Conservation (phyloP, 805 yeast genomes). For the Spathaspora passalidarum region DNA sequence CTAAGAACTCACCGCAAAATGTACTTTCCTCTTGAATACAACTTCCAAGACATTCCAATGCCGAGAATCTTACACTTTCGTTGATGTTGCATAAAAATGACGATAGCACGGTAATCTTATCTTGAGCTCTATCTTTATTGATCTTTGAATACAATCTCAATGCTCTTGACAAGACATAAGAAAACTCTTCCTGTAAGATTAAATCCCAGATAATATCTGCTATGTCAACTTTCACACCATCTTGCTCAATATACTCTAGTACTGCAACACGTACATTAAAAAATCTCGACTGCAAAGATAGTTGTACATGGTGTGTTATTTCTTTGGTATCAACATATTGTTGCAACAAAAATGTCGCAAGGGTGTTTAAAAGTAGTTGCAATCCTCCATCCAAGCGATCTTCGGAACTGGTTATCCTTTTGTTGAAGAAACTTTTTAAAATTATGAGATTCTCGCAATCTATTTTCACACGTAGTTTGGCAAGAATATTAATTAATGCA, state of each 20-base stretch:
- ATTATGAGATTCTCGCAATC: neutral
- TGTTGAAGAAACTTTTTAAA: neutral
- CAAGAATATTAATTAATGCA: slow-evolving; percentile 5
- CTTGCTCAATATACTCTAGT: neutral
- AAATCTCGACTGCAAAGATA: neutral
- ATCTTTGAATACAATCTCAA: slow-evolving; percentile 1
- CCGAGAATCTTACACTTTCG: neutral
- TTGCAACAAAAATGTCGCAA: slow-evolving; percentile 27
- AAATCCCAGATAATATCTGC: slow-evolving; percentile 1
- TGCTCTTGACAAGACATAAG: slow-evolving; percentile 1
- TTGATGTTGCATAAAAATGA: neutral
- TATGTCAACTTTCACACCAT: neutral
- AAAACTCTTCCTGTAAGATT: neutral
- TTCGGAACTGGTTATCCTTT: neutral
- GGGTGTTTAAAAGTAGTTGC: slow-evolving; percentile 41
- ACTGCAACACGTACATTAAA: slow-evolving; percentile 1
- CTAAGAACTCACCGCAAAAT: neutral
- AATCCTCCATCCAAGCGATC: slow-evolving; percentile 45
- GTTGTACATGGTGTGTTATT: neutral
- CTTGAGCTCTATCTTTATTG: neutral
- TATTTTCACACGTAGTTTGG: neutral
- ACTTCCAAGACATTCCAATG: neutral
- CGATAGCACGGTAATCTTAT: neutral
- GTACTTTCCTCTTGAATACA: neutral
- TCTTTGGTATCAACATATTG: slow-evolving; percentile 7